Percentiles rank a stretch among this genome's conserved stretches.
Conservation (phyloP, 73 alveolate species). For the Paramecium pentaurelia region DNA sequence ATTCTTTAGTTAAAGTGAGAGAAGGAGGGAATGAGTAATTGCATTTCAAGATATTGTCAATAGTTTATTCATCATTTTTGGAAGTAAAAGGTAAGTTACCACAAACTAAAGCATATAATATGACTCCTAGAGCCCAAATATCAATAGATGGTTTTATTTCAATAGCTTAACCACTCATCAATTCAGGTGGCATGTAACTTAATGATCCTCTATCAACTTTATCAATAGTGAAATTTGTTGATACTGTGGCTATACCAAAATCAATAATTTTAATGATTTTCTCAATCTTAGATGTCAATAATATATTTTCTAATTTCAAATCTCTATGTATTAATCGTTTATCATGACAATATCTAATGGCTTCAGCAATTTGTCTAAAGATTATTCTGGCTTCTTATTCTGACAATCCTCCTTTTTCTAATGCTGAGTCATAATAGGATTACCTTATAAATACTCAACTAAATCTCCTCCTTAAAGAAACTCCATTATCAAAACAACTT, state of each 20-base stretch:
- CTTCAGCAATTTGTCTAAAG: constrained; percentile 72
- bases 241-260: constrained; percentile 83
- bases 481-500: constrained; percentile 95
- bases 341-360: constrained; percentile 77
- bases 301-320: constrained; percentile 79
- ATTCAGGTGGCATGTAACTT: constrained; percentile 62
- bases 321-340: constrained; percentile 82
- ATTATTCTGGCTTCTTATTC: constrained; percentile 73
- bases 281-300: constrained; percentile 76
- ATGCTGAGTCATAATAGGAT: not conserved
- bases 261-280: constrained; percentile 90
- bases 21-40: constrained; percentile 19
- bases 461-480: constrained; percentile 86
- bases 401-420: constrained; percentile 71
- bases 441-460: constrained; percentile 72
- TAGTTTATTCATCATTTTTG: not conserved
- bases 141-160: constrained; percentile 41
- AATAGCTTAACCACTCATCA: not conserved
- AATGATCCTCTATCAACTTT: constrained; percentile 53
- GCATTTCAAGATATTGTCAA: constrained; percentile 32
- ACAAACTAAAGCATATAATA: constrained; percentile 34
- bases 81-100: constrained; percentile 51
- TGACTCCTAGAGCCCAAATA: constrained; percentile 58
- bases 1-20: not conserved
- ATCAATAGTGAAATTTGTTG: constrained; percentile 14